A percentile compares a stretch with the other conserved stretches of the same genome.
These are phyloP conservation scores for Colletotrichum costaricense DNA, from an alignment of 2,329 filamentous ascomycete species.

Conservation along the genomic window DNA sequence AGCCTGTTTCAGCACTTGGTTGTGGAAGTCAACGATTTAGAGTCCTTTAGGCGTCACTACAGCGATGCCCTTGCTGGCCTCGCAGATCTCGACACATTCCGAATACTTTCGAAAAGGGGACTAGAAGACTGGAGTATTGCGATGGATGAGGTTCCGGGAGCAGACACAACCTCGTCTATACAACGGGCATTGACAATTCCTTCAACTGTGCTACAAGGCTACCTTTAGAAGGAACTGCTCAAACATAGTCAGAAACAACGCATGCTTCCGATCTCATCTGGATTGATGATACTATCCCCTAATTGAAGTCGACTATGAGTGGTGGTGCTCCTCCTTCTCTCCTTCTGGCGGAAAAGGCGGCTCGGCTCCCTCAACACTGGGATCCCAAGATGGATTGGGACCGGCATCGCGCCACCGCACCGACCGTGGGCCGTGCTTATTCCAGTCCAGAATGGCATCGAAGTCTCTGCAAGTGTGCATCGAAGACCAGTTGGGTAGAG, in stretches of 20 bases:
- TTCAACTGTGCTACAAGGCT: no score
- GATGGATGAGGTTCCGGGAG: no score
- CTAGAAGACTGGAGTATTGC: no score
- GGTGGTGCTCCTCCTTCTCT: not conserved
- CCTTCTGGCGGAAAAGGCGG: conserved; percentile 19
- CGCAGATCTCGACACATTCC: no score
- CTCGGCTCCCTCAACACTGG: conserved; percentile 13
- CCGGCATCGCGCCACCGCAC: conserved; percentile 31
- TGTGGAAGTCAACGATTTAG: not conserved
- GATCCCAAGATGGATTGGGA: conserved; percentile 28
- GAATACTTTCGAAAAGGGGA: no score
- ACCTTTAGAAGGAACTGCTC: no score
- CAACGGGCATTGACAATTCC: no score
- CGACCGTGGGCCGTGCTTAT: conserved; percentile 24
- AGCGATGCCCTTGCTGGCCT: no score
- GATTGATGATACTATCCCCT: no score
- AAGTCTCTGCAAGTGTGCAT: conserved; percentile 31
- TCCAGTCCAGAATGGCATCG: conserved; percentile 29
- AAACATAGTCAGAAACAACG: not conserved
- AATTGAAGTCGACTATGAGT: not conserved
- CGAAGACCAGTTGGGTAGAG: conserved; percentile 27
- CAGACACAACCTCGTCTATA: no score
- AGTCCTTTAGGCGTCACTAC: not conserved
- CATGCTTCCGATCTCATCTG: not conserved
- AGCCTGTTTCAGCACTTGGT: not conserved